Base-by-base conservation (phyloP, 257 asterid species). In the Solanum chilense region DNA sequence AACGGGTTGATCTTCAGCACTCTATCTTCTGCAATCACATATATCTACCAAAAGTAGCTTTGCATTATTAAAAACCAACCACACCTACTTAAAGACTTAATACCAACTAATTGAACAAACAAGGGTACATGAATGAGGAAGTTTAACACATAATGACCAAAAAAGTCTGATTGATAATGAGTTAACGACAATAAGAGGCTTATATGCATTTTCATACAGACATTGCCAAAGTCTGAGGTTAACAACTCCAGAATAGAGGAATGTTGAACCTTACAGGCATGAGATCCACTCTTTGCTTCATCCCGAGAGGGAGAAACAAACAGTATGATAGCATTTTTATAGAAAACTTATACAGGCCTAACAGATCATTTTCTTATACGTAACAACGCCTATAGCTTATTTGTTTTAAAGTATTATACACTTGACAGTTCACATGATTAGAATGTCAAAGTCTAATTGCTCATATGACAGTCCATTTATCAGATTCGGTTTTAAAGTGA, bases 21-120 rank as follows among this genome's bases (percentile, higher is more conserved):
- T 87, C 91, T 91, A 80, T 95, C 93, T 85, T 95, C 99, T 25
- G 99, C 98, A 91, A 97, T 98, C 92, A 95, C 88, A 90, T 92
- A 95, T 85, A 97, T 94, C 99, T 97, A 95, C 96, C 87, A 90
- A 88, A 80, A 9, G 20, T 49, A 80, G 16, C 44, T 80, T 56
- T 16, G 68, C 85, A 80, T 29, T 9, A 27, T 47, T 47, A 80
- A 25, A 29, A 16, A 47, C 44, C 41, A 45, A 44, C 45, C 41
- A 78, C 13, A 77, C 44, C 45, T 9, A 44, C 64, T 15, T 15
- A 27, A 44, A 78, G 64, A 25, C 5, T 9, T 13, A 45, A 9
- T n/a, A 25, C 66, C 42, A 45, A n/a, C 31, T 42, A 42, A 7
- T 44, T 12, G 64, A 77, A n/a, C 25, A 77, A 44, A 77, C 62